Evolutionary conservation across 108 stramenopile genomes (phyloP).

Genomic region (Discostella stelligeroides): DNA sequence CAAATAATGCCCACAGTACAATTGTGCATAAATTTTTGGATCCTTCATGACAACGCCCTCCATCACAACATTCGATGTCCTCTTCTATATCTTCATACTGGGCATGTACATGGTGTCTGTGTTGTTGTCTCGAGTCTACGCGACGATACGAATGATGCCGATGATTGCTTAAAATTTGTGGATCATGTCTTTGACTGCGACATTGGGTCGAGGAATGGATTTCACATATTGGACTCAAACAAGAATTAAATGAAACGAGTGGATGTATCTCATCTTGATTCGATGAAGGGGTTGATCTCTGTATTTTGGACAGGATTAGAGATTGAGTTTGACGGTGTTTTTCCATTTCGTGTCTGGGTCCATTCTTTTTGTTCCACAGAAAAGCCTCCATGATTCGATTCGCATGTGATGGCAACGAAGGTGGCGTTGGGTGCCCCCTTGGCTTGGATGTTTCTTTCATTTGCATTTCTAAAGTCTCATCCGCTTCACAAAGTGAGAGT

Average conservation of each 20-base stretch:
- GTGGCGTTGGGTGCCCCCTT: slow-evolving; percentile 4
- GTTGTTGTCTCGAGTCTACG: background rate
- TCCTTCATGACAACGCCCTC: slow-evolving; percentile 28
- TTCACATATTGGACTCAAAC: background rate
- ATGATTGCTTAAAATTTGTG: background rate
- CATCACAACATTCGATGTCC: slow-evolving; percentile 38
- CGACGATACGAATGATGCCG: background rate
- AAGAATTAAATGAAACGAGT: background rate
- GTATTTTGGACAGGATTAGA: slow-evolving; percentile 5
- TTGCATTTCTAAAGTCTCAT: background rate
- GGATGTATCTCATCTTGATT: background rate
- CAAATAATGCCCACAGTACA: slow-evolving; percentile 33
- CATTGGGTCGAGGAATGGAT: background rate
- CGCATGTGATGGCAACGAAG: slow-evolving; percentile 12
- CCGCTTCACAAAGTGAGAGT: no score
- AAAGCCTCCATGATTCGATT: slow-evolving; percentile 17
- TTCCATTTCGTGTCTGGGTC: slow-evolving; percentile 6
- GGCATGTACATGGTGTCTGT: background rate
- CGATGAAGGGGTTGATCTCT: background rate
- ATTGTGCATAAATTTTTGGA: slow-evolving; percentile 48
- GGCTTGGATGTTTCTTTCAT: background rate
- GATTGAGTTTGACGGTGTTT: slow-evolving; percentile 8
- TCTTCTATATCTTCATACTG: slow-evolving; percentile 29
- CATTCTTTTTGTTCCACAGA: slow-evolving; percentile 23
- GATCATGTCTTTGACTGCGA: background rate